A percentile compares a stretch with the other conserved stretches of the same genome.
phyloP scores from a whole-genome alignment of 768 basidiomycete genomes.

The Tylopilus subfusipes region DNA sequence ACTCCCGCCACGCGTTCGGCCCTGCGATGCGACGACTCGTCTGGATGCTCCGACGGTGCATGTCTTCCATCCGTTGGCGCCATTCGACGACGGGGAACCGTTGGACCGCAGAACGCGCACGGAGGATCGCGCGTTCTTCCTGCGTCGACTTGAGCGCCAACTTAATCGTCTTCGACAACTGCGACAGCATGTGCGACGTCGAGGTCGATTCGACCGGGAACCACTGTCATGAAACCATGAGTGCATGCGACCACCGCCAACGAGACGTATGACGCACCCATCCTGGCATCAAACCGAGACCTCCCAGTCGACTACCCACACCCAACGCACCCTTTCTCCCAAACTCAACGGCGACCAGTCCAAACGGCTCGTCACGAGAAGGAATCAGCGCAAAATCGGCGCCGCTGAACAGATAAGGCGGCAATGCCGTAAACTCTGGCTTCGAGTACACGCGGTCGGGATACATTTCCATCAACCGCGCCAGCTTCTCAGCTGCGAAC shows the following conservation, averaged over 20 bases:
- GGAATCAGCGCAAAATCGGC: conserved; percentile 96
- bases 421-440: conserved; percentile 92
- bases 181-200: conserved; percentile 91
- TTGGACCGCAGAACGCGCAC: conserved; percentile 90
- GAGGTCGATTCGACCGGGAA: conserved; percentile 95
- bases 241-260: background rate
- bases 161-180: conserved; percentile 92
- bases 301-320: conserved; percentile 90
- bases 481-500: conserved; percentile 92
- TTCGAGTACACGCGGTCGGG: conserved; percentile 95
- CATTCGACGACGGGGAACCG: conserved; percentile 98
- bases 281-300: conserved; percentile 95
- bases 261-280: conserved; percentile 60
- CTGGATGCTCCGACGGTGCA: conserved; percentile 81
- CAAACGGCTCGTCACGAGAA: conserved; percentile 95
- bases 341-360: conserved; percentile 94
- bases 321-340: conserved; percentile 95
- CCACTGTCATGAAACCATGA: conserved; percentile 53
- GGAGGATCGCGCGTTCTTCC: conserved; percentile 88
- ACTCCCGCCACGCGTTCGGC: conserved; percentile 70
- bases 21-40: conserved; percentile 68
- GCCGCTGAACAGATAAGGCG: conserved; percentile 90
- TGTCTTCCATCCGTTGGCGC: conserved; percentile 94
- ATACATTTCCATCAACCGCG: conserved; percentile 90
- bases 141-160: conserved; percentile 87